phyloP scores from a whole-genome alignment of 2,329 filamentous ascomycete species.

The Lanzia echinophila region DNA sequence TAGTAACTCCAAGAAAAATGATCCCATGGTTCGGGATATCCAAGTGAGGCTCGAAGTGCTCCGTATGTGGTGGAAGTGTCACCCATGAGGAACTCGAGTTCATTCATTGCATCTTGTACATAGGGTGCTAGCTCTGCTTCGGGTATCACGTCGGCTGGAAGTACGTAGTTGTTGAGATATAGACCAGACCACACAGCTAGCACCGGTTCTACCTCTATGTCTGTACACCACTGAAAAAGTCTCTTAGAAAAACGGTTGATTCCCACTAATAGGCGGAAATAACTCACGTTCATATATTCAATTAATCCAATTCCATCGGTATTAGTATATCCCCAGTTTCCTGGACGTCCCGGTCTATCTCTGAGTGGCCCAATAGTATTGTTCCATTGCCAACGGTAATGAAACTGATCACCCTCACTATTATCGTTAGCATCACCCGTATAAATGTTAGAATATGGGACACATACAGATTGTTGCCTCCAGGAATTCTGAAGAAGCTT shows the following conservation, averaged over 20 bases:
- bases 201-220: constrained; percentile 40
- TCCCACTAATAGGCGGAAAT: not conserved
- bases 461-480: constrained; percentile 52
- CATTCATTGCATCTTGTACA: constrained; percentile 42
- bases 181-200: constrained; percentile 43
- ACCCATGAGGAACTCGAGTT: constrained; percentile 46
- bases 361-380: constrained; percentile 35
- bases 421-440: not conserved
- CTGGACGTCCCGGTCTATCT: constrained; percentile 31
- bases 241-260: not conserved
- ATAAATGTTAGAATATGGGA: not conserved
- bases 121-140: constrained; percentile 39
- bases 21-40: constrained; percentile 44
- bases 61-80: constrained; percentile 39
- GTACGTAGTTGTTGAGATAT: constrained; percentile 35
- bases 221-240: constrained; percentile 36
- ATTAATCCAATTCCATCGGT: constrained; percentile 46
- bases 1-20: too few relatives aligned
- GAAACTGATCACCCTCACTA: constrained; percentile 23
- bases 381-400: constrained; percentile 33
- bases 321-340: constrained; percentile 36
- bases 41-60: constrained; percentile 40
- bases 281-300: constrained; percentile 38
- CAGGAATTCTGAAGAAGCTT: constrained; percentile 55
- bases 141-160: constrained; percentile 34